Conservation (phyloP, 495 filamentous ascomycete genomes). For the Saxophila tyrrhenica region DNA sequence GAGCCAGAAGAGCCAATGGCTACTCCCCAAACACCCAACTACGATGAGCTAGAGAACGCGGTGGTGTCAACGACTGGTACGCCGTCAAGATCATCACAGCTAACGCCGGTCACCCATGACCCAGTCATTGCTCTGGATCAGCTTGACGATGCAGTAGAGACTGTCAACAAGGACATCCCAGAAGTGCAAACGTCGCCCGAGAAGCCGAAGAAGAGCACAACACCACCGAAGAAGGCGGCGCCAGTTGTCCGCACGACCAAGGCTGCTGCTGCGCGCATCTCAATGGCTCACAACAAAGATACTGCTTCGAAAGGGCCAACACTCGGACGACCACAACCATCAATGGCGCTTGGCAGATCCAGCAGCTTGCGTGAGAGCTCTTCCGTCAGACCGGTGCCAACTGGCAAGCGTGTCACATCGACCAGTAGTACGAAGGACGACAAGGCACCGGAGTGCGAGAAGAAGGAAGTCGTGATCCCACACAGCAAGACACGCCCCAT, state of each 20-base stretch:
- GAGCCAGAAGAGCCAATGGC: slow-evolving; percentile 3
- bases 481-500: slow-evolving; percentile 26
- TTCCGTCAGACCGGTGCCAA: neutral
- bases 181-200: slow-evolving; percentile 1
- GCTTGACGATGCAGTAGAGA: slow-evolving; percentile 56
- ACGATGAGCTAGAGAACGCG: slow-evolving; percentile 13
- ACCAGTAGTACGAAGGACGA: neutral
- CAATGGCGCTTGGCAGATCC: neutral
- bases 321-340: neutral
- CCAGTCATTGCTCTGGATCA: slow-evolving; percentile 57
- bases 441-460: slow-evolving; percentile 1
- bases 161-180: slow-evolving; percentile 32
- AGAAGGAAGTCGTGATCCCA: slow-evolving; percentile 12
- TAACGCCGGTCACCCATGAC: slow-evolving; percentile 26
- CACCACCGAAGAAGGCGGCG: slow-evolving; percentile 7
- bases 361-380: slow-evolving; percentile 6
- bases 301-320: neutral
- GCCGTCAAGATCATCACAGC: neutral
- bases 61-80: slow-evolving; percentile 6
- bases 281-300: slow-evolving; percentile 7
- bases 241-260: slow-evolving; percentile 16
- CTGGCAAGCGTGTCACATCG: neutral
- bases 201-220: slow-evolving; percentile 6
- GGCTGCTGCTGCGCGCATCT: slow-evolving; percentile 10
- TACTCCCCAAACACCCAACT: neutral